Evolutionary conservation across 306 rosid species (phyloP).

Genomic region (Cicer bijugum): DNA sequence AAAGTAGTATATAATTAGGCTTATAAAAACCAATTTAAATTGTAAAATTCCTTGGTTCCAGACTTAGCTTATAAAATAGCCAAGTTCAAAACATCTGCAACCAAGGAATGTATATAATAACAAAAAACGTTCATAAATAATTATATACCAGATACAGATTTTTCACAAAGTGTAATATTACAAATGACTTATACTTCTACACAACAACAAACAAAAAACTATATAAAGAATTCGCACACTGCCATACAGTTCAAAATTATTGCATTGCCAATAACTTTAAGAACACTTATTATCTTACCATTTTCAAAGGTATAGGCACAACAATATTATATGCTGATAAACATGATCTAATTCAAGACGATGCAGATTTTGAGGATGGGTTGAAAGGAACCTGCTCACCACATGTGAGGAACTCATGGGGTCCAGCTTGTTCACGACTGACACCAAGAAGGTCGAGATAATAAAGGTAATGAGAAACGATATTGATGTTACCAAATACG

Average conservation of each 20-base stretch:
- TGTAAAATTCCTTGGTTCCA: too few species aligned
- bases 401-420: slow-evolving; percentile 65
- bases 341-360: slow-evolving; percentile 58
- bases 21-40: too few species aligned
- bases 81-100: not conserved
- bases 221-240: slow-evolving; percentile 55
- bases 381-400: slow-evolving; percentile 67
- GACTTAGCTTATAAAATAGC: too few species aligned
- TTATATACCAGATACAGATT: slow-evolving; percentile 50
- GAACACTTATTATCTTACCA: slow-evolving; percentile 56
- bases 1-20: too few species aligned
- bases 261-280: slow-evolving; percentile 49
- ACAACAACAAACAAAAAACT: slow-evolving; percentile 25
- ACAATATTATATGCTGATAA: slow-evolving; percentile 48
- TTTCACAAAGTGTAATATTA: slow-evolving; percentile 39
- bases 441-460: slow-evolving; percentile 85
- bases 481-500: slow-evolving; percentile 35
- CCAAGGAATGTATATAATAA: slow-evolving; percentile 35
- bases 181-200: slow-evolving; percentile 50
- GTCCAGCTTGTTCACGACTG: slow-evolving; percentile 70
- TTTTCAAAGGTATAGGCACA: slow-evolving; percentile 47
- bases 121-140: slow-evolving; percentile 45
- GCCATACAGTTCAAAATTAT: slow-evolving; percentile 47
- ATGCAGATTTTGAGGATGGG: slow-evolving; percentile 58
- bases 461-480: slow-evolving; percentile 73